Evolutionary conservation across 495 filamentous ascomycete genomes (phyloP), one percentile per base, ranked within the genome.

Genomic region (Hypoxylon cercidicola): DNA sequence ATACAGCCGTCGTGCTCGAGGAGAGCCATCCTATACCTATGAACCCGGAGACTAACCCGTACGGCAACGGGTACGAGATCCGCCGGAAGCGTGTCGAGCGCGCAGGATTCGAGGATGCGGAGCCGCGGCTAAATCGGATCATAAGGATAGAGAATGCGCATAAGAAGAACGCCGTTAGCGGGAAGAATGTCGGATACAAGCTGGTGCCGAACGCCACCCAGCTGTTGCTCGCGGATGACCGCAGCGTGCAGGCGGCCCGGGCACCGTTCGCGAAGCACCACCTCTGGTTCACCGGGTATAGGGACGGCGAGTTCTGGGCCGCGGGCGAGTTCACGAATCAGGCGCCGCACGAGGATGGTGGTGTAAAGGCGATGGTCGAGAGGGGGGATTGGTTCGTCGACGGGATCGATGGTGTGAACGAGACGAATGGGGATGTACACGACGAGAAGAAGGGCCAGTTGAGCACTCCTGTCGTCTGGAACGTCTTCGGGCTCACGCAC

Each of bases 291-390:
- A 93, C 91, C 1, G 84, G 84, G 18, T 90, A 96, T 73, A 81
- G 78, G 39, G 93, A 96, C 55, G 86, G 82, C 6, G 93, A 97
- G 73, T 76, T 96, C 3, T 96, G 87, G 70, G 87, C 93, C 0
- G 92, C 88, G 7, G 93, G 93, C 6, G 84, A 88, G 71, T 97
- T 94, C 73, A 97, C 93, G 3, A 91, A 96, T 63, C 93, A 97
- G 77, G 74, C 73, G 34, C 66, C 63, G 10, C 56, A 48, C 18
- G 71, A 74, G 23, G 69, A 71, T 5, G 71, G 69, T 10, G 74
- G 74, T 23, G 72, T 76, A 11, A 64, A 65, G 44, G 59, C 50
- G 11, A 74, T 74, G 74, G 70, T 75, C 5, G 60, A 62, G 53
- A 40, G 72, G 51, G 71, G 73, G 20, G 61, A 75, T 56, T 68